Base-by-base conservation (phyloP, 352 stramenopile genomes). In the Globisporangium spinosum region DNA sequence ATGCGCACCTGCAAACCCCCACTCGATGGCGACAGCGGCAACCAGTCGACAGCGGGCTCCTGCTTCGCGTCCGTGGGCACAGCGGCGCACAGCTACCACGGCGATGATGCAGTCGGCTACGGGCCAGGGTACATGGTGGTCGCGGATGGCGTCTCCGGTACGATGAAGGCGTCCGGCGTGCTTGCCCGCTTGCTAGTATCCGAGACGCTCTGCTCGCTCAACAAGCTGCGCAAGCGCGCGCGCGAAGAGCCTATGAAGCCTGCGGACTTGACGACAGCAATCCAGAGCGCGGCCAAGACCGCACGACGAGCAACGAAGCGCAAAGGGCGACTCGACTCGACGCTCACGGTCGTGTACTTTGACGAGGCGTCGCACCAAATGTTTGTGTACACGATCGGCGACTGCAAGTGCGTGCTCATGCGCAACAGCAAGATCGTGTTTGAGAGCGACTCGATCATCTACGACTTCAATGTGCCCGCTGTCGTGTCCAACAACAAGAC, bases 381-480 rank as follows among this genome's bases (percentile, higher is more conserved):
- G 83, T 90, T 89, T 64, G 88, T 93, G 40, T 94, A 89, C 70
- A 91, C 87, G 43, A 90, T 96, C 64, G 88, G 88, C 47, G 88
- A 96, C 68, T 96, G 88, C 79, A 96, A 96, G 72, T 94, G 86
- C 70, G 83, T 94, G 27, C 72, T 96, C 12, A 74, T 94, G 66
- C 87, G 88, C 22, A 70, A 72, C 40, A 72, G 71, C 64, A 75
- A 71, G 55, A 77, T 96, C 58, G 78, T 94, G 58, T 96, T 94
- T 58, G 88, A 96, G 69, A 94, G 86, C 67, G 88, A 96, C 71
- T 93, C 88, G 22, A 93, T 94, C 64, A 90, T 96, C 66, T 96
- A 96, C 80, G 88, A 94, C 71, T 96, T 96, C 75, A 96, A 96
- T 68, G 89, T 96, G 22, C 89, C 89, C 0, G 89, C 89, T 0